A percentile compares a stretch with the other conserved stretches of the same genome.
Conservation (phyloP, 768 basidiomycete genomes). For the Gloeostereum incarnatum region DNA sequence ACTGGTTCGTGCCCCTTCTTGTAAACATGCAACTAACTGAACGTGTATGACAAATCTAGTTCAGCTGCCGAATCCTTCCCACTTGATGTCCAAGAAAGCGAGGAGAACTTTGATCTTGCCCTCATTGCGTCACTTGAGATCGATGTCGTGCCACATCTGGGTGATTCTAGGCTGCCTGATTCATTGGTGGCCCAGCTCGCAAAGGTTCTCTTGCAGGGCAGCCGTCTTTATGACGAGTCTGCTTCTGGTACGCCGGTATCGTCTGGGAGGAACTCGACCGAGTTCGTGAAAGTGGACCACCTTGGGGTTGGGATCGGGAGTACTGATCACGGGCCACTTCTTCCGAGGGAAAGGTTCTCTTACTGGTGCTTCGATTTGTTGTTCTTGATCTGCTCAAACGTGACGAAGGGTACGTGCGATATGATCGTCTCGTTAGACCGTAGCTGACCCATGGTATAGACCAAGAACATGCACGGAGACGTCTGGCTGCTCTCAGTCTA, state of each 20-base stretch:
- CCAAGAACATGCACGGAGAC: constrained; percentile 44
- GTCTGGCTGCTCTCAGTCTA: constrained; percentile 66
- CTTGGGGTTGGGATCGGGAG: too few species aligned
- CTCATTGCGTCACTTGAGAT: constrained; percentile 74
- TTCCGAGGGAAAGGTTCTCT: constrained; percentile 78
- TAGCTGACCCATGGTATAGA: constrained; percentile 28
- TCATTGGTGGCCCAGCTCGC: constrained; percentile 58
- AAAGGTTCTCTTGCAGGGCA: constrained; percentile 65
- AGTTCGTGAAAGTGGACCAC: constrained; percentile 27
- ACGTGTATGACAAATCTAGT: constrained; percentile 30
- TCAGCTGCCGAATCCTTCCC: constrained; percentile 47
- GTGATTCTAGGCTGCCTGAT: constrained; percentile 62
- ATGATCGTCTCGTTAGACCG: background rate
- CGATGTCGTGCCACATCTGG: constrained; percentile 71
- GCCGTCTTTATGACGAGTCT: constrained; percentile 54
- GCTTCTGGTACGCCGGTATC: too few species aligned
- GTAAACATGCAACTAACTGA: background rate
- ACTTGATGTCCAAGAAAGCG: constrained; percentile 58
- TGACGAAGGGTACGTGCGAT: constrained; percentile 40
- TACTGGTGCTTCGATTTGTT: constrained; percentile 91
- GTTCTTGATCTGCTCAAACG: constrained; percentile 70
- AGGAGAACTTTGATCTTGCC: constrained; percentile 80
- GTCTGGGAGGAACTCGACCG: constrained; percentile 12
- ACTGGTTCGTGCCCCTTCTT: constrained; percentile 49
- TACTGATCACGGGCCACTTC: constrained; percentile 43